Percentiles rank a stretch among this genome's conserved stretches.
Conservation (phyloP, 495 filamentous ascomycete genomes). For the Podospora bellae-mahoneyi region DNA sequence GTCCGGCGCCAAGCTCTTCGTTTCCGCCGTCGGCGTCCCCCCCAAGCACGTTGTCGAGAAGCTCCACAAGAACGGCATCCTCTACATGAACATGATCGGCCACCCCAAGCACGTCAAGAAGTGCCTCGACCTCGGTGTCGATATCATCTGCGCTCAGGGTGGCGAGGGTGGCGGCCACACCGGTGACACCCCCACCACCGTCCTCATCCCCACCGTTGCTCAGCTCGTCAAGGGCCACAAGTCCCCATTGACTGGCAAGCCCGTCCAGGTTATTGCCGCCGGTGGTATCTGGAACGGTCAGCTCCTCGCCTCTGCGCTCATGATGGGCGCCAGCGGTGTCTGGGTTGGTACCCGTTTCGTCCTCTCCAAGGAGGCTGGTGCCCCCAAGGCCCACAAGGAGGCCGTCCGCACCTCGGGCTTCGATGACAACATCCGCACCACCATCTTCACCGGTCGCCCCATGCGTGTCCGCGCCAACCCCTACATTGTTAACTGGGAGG, state of each 20-base stretch:
- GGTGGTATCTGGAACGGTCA: conserved; percentile 94
- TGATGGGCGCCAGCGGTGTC: conserved; percentile 87
- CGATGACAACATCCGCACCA: conserved; percentile 91
- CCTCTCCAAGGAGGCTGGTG: conserved; percentile 87
- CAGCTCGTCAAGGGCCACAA: conserved; percentile 75
- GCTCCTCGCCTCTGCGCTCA: conserved; percentile 81
- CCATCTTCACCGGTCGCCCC: conserved; percentile 97
- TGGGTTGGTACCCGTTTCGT: conserved; percentile 98
- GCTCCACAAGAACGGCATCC: conserved; percentile 79
- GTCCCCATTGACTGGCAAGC: conserved; percentile 79
- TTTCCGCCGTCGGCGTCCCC: conserved; percentile 92
- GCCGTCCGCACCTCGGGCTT: conserved; percentile 87
- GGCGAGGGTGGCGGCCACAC: conserved; percentile 83
- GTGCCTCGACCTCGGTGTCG: conserved; percentile 82
- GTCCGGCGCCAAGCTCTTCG: conserved; percentile 86
- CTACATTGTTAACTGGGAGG: conserved; percentile 96
- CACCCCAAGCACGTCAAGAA: conserved; percentile 98
- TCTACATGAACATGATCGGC: conserved; percentile 99
- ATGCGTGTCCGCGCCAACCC: conserved; percentile 87
- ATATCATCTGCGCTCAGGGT: conserved; percentile 84
- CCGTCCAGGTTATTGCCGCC: conserved; percentile 88
- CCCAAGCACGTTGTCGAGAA: conserved; percentile 83
- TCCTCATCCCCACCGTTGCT: conserved; percentile 80
- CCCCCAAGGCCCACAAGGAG: conserved; percentile 92
- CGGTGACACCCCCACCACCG: conserved; percentile 66